These are phyloP conservation scores for Cladophialophora bantiana DNA, from an alignment of 2,329 filamentous ascomycete species.

Conservation along the genomic window DNA sequence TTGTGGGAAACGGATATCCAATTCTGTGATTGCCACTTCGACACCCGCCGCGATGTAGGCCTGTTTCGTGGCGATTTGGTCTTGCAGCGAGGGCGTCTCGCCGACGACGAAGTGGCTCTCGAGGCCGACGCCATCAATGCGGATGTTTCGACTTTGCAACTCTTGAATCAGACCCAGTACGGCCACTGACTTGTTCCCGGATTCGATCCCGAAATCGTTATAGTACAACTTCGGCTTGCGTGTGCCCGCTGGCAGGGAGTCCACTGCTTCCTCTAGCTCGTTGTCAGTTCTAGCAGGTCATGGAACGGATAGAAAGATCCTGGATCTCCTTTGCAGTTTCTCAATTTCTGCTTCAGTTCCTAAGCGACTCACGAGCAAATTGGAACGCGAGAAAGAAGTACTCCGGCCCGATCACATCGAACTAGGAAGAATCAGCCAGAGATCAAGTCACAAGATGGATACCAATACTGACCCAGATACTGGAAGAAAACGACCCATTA, in stretches of 20 bases:
- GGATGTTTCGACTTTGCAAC: conserved; percentile 48
- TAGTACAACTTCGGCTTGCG: conserved; percentile 51
- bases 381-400: conserved; percentile 56
- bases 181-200: conserved; percentile 47
- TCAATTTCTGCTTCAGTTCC: no score
- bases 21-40: conserved; percentile 51
- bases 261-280: conserved; percentile 46
- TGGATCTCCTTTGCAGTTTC: background rate
- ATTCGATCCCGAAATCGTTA: conserved; percentile 56
- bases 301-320: background rate
- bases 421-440: conserved; percentile 26
- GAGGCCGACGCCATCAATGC: conserved; percentile 59
- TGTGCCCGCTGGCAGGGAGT: conserved; percentile 30
- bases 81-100: conserved; percentile 49
- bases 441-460: background rate
- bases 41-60: conserved; percentile 51
- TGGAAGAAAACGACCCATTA: conserved; percentile 51
- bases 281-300: background rate
- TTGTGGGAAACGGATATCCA: conserved; percentile 57
- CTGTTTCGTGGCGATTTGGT: conserved; percentile 49
- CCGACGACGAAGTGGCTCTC: conserved; percentile 58
- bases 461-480: conserved; percentile 44
- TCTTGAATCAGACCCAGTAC: conserved; percentile 49
- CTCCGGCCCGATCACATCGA: conserved; percentile 52
- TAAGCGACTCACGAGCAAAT: conserved; percentile 40